phyloP scores from a whole-genome alignment of 2,329 filamentous ascomycete genomes.

The Allantophomopsis lycopodina region DNA sequence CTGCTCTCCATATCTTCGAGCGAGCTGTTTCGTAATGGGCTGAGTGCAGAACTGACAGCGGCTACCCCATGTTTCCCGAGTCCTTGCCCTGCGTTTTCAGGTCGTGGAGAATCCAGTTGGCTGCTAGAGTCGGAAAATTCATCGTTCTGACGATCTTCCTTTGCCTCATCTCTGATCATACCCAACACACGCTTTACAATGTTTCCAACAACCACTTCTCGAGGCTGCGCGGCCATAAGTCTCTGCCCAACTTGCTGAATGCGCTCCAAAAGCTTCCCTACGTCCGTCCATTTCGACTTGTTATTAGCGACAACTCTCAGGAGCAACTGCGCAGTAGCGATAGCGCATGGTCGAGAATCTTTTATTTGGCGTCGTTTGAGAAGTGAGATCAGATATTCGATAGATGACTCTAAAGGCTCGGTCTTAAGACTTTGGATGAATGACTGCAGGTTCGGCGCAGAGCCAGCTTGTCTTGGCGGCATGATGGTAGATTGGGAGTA shows the following conservation, averaged over 20 bases:
- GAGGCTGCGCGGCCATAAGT: conserved; percentile 71
- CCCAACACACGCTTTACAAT: conserved; percentile 83
- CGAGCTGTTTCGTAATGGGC: conserved; percentile 14
- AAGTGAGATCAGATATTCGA: conserved; percentile 77
- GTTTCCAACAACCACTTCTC: conserved; percentile 87
- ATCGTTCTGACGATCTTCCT: conserved; percentile 60
- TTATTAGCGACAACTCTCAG: conserved; percentile 61
- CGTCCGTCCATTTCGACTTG: conserved; percentile 64
- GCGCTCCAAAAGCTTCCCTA: conserved; percentile 64
- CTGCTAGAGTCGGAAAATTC: conserved; percentile 17
- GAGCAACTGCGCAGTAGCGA: conserved; percentile 81
- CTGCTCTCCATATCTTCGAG: conserved; percentile 13
- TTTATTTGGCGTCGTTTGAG: conserved; percentile 85
- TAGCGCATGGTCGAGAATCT: conserved; percentile 76
- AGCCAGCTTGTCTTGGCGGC: conserved; percentile 30
- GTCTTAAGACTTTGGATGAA: conserved; percentile 70
- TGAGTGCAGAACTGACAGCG: conserved; percentile 7
- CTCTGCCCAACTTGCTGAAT: conserved; percentile 67
- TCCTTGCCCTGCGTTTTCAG: conserved; percentile 7
- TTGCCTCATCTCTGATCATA: conserved; percentile 81
- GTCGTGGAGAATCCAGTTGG: conserved; percentile 14
- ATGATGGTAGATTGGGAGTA: conserved; percentile 22
- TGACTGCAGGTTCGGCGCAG: conserved; percentile 61
- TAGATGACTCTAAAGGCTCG: conserved; percentile 63
- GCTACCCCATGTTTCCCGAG: conserved; percentile 4